phyloP scores from a whole-genome alignment of 768 basidiomycete genomes.

The Termitomyces titanicus region DNA sequence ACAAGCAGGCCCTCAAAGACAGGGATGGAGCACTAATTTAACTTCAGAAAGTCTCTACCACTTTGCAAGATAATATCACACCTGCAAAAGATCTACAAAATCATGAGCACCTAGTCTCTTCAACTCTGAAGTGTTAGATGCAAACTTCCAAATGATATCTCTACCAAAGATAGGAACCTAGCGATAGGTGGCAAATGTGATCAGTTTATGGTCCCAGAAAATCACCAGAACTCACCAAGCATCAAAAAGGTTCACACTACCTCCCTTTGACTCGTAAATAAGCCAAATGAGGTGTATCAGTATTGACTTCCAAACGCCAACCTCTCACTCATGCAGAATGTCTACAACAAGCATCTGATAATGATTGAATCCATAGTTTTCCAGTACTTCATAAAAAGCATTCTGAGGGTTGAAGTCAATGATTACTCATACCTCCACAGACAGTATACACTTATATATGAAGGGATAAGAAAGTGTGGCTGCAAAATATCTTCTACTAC shows the following conservation, averaged over 20 bases:
- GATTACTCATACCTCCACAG: no score
- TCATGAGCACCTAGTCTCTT: slow-evolving; percentile 20
- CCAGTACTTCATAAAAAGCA: no score
- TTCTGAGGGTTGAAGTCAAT: no score
- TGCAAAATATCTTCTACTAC: no score
- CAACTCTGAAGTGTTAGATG: slow-evolving; percentile 17
- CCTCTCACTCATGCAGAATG: no score
- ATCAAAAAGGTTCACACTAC: background rate
- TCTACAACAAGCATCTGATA: no score
- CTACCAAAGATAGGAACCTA: slow-evolving; percentile 28
- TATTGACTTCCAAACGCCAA: no score
- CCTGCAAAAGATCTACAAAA: slow-evolving; percentile 28
- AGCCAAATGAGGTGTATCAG: no score
- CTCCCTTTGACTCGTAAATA: background rate
- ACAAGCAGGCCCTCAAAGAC: slow-evolving; percentile 8
- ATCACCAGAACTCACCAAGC: slow-evolving; percentile 17
- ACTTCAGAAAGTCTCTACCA: background rate
- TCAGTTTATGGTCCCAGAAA: slow-evolving; percentile 10
- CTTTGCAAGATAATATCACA: background rate
- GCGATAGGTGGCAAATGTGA: slow-evolving; percentile 21
- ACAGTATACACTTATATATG: no score
- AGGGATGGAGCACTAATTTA: background rate
- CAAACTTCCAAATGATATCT: slow-evolving; percentile 20
- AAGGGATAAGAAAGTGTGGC: no score
- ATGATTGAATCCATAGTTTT: no score